Evolutionary conservation across 2,329 filamentous ascomycete genomes (phyloP), one percentile per base, ranked within the genome.

Genomic region (Tolypocladium paradoxum): DNA sequence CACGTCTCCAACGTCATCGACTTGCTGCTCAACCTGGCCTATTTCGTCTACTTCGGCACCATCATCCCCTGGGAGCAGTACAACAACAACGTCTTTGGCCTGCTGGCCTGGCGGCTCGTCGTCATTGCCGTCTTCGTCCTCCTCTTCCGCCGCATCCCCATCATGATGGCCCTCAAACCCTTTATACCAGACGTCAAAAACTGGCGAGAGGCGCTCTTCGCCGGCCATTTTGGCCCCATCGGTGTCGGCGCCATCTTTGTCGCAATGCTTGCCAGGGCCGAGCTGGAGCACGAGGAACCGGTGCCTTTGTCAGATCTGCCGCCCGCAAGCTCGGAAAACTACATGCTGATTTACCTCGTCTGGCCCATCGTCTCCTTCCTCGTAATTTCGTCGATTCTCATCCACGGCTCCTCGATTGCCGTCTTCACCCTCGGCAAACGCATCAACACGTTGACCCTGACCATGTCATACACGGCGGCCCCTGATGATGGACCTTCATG

Each of bases 1-100:
- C 93, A 97, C 68, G 93, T 99, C 11, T 97, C 92, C 68, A 97
- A 99, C 82, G 93, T 99, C 67, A 99, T 99, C 65, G 93, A 99
- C 76, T 72, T 99, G 68, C 76, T 99, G 56, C 84, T 99, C 74
- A 99, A 99, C 70, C 81, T 99, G 83, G 82, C 92, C 3, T 99
- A 97, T 70, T 99, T 99, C 69, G 93, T 99, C 61, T 99, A 93
- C 68, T 87, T 99, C 58, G 93, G 93, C 51, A 90, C 93, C 52
- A 96, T 99, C 68, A 93, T 99, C 56, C 93, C 93, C 1, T 99
- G 93, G 93, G 82, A 87, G 62, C 84, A 90, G 67, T 99, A 84
- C 78, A 96, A 97, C 73, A 76, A 84, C 55, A 75, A 79, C 1
- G 75, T 75, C 0, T 75, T 95, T 53, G 90, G 92, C 38, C 75